Conservation (phyloP, 108 stramenopile genomes). For the Discostella pseudostelligera region DNA sequence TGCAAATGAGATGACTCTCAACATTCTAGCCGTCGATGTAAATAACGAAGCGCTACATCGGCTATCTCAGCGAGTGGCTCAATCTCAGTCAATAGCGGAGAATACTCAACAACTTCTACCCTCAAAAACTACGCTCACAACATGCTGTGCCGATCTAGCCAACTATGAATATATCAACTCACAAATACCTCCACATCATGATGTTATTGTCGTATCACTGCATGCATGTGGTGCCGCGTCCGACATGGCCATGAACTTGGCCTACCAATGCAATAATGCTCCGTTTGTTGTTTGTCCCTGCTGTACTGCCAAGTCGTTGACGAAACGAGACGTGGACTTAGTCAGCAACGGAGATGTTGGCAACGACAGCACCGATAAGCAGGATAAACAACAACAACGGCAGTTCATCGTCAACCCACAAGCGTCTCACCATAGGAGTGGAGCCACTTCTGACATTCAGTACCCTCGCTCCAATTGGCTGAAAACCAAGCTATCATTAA, state of each 20-base stretch:
- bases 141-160: constrained; percentile 37
- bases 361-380: background rate
- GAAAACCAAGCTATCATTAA: constrained; percentile 9
- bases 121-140: constrained; percentile 3
- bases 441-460: constrained; percentile 40
- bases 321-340: constrained; percentile 6
- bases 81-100: background rate
- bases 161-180: constrained; percentile 22
- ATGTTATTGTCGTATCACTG: constrained; percentile 38
- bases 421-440: constrained; percentile 40
- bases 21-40: constrained; percentile 39
- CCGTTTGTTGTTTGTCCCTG: constrained; percentile 48
- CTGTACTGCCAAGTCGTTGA: constrained; percentile 46
- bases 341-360: background rate
- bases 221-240: constrained; percentile 47
- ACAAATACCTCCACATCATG: constrained; percentile 19
- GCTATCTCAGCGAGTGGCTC: constrained; percentile 14
- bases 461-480: constrained; percentile 52
- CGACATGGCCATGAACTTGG: constrained; percentile 45
- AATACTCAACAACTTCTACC: background rate
- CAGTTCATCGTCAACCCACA: background rate
- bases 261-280: constrained; percentile 23
- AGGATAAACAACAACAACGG: background rate
- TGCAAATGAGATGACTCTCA: background rate
- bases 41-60: constrained; percentile 24